Evolutionary conservation across 306 rosid species (phyloP), one percentile per base, ranked within the genome.

Genomic region (Trifolium subterraneum): DNA sequence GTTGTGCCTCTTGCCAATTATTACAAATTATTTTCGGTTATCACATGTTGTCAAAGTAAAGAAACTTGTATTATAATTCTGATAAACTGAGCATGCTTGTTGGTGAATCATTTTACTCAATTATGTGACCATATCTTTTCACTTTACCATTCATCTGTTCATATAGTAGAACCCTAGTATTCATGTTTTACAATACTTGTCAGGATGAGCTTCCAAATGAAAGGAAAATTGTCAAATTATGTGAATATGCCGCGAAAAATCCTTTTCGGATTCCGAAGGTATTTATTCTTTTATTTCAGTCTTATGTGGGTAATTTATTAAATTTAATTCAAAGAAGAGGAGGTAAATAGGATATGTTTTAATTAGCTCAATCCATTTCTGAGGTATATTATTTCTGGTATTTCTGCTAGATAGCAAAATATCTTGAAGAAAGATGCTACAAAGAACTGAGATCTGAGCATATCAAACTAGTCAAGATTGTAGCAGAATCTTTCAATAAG

Each of bases 181-280:
- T 77, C 22, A 64, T 52, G 27, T 41, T 58, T 61, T n/a, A 15
- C 3, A 71, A 72, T 63, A 31, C 38, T 68, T 86, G 72, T 47
- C 88, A 95, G 99, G 99, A 92, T 68, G 92, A 87, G 41, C 77
- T 80, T 79, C 89, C 92, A 19, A 92, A 66, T 76, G 99, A 95
- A 63, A 88, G 98, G 85, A 95, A 90, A 83, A 90, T 95, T 70
- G 75, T 85, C 39, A 95, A 92, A 82, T 82, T 95, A 77, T 95
- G 99, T 67, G 99, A 90, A 78, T 95, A 95, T 88, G 99, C 99
- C 8, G 83, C 96, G 6, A 92, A 78, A 83, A 95, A 95, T 38
- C 98, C 96, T 29, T 79, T 90, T 71, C 91, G 98, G 56, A 92
- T 95, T 80, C 99, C 97, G 0, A 95, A 95, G 98, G 99, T 95